Percentiles rank a stretch among this genome's conserved stretches.
These are phyloP conservation scores for Leccinum obscurum DNA, from an alignment of 768 basidiomycete genomes.

Conservation along the genomic window DNA sequence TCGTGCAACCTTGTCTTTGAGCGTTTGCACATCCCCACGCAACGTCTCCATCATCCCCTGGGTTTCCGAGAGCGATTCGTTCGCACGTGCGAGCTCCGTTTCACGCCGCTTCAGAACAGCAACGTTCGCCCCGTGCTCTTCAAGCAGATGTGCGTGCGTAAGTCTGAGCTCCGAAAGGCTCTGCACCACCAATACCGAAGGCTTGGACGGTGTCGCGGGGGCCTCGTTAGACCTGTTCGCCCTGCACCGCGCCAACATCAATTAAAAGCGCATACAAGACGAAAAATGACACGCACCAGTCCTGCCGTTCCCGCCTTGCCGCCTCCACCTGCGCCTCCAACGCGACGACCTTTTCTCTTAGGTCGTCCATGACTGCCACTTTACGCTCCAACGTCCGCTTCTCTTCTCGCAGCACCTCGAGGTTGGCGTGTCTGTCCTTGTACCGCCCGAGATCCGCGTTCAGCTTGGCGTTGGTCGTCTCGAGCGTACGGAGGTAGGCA, in stretches of 20 bases:
- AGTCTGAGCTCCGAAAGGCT: conserved; percentile 61
- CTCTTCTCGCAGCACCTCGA: conserved; percentile 75
- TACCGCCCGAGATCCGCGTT: conserved; percentile 52
- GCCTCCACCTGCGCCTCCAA: conserved; percentile 70
- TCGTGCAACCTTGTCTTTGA: conserved; percentile 40
- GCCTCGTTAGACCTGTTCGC: conserved; percentile 35
- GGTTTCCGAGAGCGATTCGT: conserved; percentile 38
- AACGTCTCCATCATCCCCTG: conserved; percentile 34
- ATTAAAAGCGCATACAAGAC: background rate
- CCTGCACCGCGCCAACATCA: conserved; percentile 28
- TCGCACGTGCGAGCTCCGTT: conserved; percentile 45
- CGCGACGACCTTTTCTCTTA: conserved; percentile 53
- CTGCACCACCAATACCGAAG: conserved; percentile 57
- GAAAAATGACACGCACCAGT: conserved; percentile 47
- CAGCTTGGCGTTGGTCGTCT: conserved; percentile 57
- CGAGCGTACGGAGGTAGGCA: conserved; percentile 57
- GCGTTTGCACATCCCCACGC: conserved; percentile 37
- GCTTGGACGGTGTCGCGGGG: conserved; percentile 41
- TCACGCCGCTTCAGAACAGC: conserved; percentile 57
- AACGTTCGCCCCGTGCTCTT: conserved; percentile 60
- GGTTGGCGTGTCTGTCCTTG: conserved; percentile 54
- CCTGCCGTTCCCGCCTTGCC: conserved; percentile 53
- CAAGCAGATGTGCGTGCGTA: conserved; percentile 60
- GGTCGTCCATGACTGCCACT: conserved; percentile 47
- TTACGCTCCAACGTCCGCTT: conserved; percentile 63